Evolutionary conservation across 345 rosid genomes (phyloP).

Genomic region (Rhodamnia rubescens): DNA sequence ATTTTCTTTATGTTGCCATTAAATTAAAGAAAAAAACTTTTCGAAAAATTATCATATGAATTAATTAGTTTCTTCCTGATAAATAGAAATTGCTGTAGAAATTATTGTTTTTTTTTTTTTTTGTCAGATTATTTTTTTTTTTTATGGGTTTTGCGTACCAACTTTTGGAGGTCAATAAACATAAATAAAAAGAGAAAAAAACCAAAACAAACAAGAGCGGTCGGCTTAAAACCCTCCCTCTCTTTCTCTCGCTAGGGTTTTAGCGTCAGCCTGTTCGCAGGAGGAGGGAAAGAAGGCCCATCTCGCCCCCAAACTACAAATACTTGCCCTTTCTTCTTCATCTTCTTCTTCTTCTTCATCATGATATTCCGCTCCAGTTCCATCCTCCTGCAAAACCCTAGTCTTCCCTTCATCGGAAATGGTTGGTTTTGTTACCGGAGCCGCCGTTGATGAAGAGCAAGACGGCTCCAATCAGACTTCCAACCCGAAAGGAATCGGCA

Average conservation of each 20-base stretch:
- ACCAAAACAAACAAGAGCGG: background rate
- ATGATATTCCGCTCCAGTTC: background rate
- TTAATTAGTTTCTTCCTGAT: no score
- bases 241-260: background rate
- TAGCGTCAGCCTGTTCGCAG: background rate
- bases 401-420: conserved; percentile 8
- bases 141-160: background rate
- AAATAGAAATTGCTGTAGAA: background rate
- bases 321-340: background rate
- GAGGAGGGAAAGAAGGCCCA: background rate
- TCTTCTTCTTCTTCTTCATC: background rate
- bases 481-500: conserved; percentile 16
- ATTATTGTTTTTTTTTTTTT: background rate
- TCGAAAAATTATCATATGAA: no score
- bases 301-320: background rate
- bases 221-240: background rate
- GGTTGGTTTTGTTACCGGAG: conserved; percentile 38
- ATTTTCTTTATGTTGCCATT: no score
- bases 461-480: conserved; percentile 13
- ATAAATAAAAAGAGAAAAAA: background rate
- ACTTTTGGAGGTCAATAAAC: background rate
- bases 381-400: background rate
- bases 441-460: conserved; percentile 8
- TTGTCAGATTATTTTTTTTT: background rate
- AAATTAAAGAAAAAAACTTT: no score